Conservation (phyloP, 441 rosid genomes). For the Bruguiera hainesii region DNA sequence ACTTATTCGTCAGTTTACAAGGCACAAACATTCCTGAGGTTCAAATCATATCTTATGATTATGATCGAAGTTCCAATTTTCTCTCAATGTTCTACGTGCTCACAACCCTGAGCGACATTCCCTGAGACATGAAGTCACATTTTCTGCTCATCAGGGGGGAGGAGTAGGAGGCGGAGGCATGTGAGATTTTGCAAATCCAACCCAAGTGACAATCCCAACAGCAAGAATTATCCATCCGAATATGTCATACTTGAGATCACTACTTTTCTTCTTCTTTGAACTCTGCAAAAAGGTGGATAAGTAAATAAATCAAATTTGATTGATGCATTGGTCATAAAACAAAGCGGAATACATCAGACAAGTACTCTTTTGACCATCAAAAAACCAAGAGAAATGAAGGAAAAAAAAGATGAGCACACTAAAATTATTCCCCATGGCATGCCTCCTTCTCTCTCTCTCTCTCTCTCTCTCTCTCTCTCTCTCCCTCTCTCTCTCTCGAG, state of each 20-base stretch:
- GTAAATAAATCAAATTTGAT: neutral
- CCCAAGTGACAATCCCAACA: constrained; percentile 78
- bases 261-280: constrained; percentile 54
- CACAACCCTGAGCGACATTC: constrained; percentile 6
- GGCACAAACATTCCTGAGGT: constrained; percentile 11
- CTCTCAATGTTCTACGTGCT: constrained; percentile 14
- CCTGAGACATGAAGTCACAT: neutral
- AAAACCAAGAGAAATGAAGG: neutral
- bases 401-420: neutral
- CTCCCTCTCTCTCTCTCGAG: neutral
- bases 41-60: constrained; percentile 15
- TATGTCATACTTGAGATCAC: constrained; percentile 75
- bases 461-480: neutral
- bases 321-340: neutral
- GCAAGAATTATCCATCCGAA: constrained; percentile 88
- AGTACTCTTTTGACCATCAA: neutral
- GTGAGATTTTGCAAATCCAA: constrained; percentile 78
- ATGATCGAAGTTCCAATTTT: neutral
- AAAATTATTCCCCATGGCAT: no score
- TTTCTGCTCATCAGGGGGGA: constrained; percentile 34
- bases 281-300: constrained; percentile 32
- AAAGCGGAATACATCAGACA: neutral
- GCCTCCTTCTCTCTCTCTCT: neutral
- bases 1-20: constrained; percentile 19
- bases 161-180: constrained; percentile 56